Evolutionary conservation across 2,329 filamentous ascomycete genomes (phyloP), one percentile per base, ranked within the genome.

Genomic region (Clonostachys sp.): DNA sequence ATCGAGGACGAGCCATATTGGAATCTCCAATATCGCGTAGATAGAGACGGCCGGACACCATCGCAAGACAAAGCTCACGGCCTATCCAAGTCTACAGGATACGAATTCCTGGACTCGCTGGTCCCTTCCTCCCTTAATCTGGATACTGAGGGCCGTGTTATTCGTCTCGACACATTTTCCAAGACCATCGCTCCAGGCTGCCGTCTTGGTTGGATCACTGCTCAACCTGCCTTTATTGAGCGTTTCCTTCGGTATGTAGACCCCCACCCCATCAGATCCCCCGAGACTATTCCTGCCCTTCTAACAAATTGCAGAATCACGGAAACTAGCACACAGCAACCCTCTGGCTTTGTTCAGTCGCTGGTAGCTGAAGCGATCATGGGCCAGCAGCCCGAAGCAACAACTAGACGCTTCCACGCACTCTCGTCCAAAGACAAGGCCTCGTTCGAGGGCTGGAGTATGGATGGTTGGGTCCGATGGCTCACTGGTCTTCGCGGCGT

Each of bases 1-100:
- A 71, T 95, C 51, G 92, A 97, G 66, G 92, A 97, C 58, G 91
- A 96, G 52, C 92, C 92, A 6, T 96, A 96, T 71, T 96, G 90
- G 89, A 92, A 94, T 64, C 75, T 97, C 9, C 92, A 96, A 63
- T 96, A 82, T 65, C 89, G 90, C 0, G 87, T 87, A 1, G 84
- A 87, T 1, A 78, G 74, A 38, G 62, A 63, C 45, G 54, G 63
- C 35, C 66, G 58, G 42, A 57, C 55, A 46, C 63, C 63, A 42
- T 57, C 49, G 50, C 14, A 44, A 9, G 57, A 49, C 60, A 68
- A 57, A 58, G 63, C 50, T 35, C 55, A 52, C 50, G 57, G 51
- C 33, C 64, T 61, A 13, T 56, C 55, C 18, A 70, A 67, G 45
- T 64, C 72, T 5, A 74, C 83, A 0, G 89, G 89, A 10, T 92